Conservation (phyloP, 257 asterid species). For the Paulownia fortunei region DNA sequence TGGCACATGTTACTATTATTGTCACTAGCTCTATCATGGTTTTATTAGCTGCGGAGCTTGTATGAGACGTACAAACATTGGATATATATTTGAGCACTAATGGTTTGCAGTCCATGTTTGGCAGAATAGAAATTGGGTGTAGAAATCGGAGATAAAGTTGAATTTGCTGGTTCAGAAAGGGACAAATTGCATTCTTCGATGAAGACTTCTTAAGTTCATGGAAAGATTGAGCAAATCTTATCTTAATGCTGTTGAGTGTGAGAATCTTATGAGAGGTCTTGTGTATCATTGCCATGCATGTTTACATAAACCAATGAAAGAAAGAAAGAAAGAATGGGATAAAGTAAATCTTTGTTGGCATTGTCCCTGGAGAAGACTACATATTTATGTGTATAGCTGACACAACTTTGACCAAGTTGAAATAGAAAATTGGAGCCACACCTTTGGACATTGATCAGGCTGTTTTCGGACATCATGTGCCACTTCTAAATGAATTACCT, state of each 20-base stretch:
- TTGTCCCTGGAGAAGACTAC: not conserved
- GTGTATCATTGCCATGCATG: not conserved
- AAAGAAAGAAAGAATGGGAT: not conserved
- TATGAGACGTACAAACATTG: not conserved
- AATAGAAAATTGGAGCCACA: not conserved
- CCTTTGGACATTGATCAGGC: too few species aligned
- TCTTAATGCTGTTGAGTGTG: not conserved
- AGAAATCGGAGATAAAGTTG: not conserved
- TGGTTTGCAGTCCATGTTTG: not conserved
- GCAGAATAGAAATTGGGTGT: not conserved
- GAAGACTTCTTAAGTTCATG: not conserved
- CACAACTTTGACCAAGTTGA: constrained; percentile 9
- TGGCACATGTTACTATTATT: not conserved
- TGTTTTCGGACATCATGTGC: too few species aligned
- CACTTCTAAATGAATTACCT: too few species aligned
- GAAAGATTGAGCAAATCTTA: not conserved
- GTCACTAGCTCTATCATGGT: not conserved
- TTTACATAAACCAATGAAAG: not conserved
- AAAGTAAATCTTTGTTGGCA: not conserved
- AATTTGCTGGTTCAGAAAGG: not conserved
- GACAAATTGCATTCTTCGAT: not conserved
- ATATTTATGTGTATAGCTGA: not conserved
- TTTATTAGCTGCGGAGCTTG: not conserved
- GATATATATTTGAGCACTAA: not conserved
- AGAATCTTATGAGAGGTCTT: not conserved